These are phyloP conservation scores for Udeniomyces megalosporus DNA, from an alignment of 768 basidiomycete genomes.

Conservation along the genomic window DNA sequence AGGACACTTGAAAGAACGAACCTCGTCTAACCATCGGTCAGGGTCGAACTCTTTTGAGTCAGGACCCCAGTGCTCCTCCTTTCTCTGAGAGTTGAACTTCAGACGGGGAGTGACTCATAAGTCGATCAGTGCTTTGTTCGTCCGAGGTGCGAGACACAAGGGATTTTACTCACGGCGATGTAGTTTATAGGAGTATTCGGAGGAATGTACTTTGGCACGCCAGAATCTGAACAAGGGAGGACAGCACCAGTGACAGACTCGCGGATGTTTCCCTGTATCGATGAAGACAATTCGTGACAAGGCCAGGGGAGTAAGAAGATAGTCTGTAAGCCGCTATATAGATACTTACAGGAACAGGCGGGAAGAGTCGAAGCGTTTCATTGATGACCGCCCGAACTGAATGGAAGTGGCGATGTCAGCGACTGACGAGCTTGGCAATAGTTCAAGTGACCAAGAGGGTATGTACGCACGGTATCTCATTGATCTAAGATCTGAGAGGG, in stretches of 20 bases:
- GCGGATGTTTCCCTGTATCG: slow-evolving; percentile 19
- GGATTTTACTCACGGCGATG: slow-evolving; percentile 36
- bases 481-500: slow-evolving; percentile 41
- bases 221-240: slow-evolving; percentile 19
- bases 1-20: neutral
- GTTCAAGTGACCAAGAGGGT: neutral
- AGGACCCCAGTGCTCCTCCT: slow-evolving; percentile 50
- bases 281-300: slow-evolving; percentile 22
- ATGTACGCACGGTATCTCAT: slow-evolving; percentile 47
- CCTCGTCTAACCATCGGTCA: slow-evolving; percentile 53
- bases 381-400: slow-evolving; percentile 43
- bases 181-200: slow-evolving; percentile 31
- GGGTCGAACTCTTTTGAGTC: slow-evolving; percentile 66
- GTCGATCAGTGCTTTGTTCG: slow-evolving; percentile 43
- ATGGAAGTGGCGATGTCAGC: too few species aligned
- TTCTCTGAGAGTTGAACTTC: slow-evolving; percentile 37
- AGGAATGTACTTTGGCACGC: slow-evolving; percentile 24
- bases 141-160: slow-evolving; percentile 32
- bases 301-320: slow-evolving; percentile 35
- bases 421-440: too few species aligned
- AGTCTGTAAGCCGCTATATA: too few species aligned
- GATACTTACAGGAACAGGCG: slow-evolving; percentile 59
- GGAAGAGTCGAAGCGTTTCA: slow-evolving; percentile 60
- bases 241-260: slow-evolving; percentile 21
- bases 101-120: slow-evolving; percentile 47